Base-by-base conservation (phyloP, 1,284 basidiomycete genomes). In the Cystobasidium slooffiae region DNA sequence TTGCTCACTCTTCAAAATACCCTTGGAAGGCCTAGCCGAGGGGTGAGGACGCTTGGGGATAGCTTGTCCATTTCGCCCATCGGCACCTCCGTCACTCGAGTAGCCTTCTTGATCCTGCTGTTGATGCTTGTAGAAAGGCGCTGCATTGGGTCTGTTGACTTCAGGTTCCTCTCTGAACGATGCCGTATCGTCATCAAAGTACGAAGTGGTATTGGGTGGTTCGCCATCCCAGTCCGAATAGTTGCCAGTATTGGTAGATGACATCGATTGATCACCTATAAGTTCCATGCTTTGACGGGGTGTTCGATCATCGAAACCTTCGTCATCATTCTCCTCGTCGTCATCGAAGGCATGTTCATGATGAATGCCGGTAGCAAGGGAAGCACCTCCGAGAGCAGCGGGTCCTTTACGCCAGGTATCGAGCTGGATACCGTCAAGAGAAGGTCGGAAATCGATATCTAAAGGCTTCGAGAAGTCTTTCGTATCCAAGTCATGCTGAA, bases 1-100 rank as follows among this genome's bases (percentile, higher is more conserved):
- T 41, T 4, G 87, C 90, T 80, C 80, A 94, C 94, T 85, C 86
- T 97, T 97, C 77, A 98, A 84, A 77, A 98, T 97, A 47, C 94
- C 91, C 83, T 88, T 92, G 56, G 88, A 85, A 7, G 95, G 93
- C 78, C 83, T 81, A 84, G 86, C 66, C 87, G 83, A 82, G 86
- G 22, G 31, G 87, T 74, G 88, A 84, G 80, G 90, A 88, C 76
- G 86, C 86, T 68, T 76, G 82, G 78, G 80, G 82, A 87, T 90
- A 90, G 89, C 93, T 63, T 88, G 85, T 81, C 84, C 86, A 81
- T 86, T 90, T 78, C 89, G 89, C 61, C 77, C 83, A 78, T 73
- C 82, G 81, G 61, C 80, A 79, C 69, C 81, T 75, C 81, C 81
- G 52, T 81, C 83, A 72, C 88, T 88, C 43, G 87, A 85, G n/a